Evolutionary conservation across 805 yeast genomes (phyloP).

Genomic region (Komagataella kurtzmanii): DNA sequence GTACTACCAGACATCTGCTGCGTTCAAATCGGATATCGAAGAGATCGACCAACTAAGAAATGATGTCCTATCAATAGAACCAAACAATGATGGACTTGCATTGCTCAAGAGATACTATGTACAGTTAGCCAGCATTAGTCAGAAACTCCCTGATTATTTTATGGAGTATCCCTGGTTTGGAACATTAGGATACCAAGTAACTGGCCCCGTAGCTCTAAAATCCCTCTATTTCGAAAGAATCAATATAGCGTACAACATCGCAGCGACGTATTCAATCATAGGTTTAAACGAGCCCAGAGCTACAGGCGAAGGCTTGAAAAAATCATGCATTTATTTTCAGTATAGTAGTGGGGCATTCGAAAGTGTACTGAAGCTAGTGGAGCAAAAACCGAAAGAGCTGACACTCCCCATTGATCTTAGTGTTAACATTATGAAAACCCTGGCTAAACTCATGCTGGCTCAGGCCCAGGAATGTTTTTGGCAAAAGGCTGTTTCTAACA

Average conservation of each 20-base stretch:
- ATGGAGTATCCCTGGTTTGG: slow-evolving; percentile 63
- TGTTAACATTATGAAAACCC: slow-evolving; percentile 30
- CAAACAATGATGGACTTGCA: slow-evolving; percentile 20
- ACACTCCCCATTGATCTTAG: slow-evolving; percentile 32
- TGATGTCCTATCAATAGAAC: slow-evolving; percentile 15
- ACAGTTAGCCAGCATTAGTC: slow-evolving; percentile 26
- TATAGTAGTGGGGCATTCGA: slow-evolving; percentile 57
- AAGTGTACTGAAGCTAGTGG: slow-evolving; percentile 11
- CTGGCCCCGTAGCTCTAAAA: slow-evolving; percentile 28
- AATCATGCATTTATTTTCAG: slow-evolving; percentile 54
- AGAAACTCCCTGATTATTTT: slow-evolving; percentile 53
- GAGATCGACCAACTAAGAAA: slow-evolving; percentile 30
- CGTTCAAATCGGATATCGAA: slow-evolving; percentile 18
- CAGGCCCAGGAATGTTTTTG: slow-evolving; percentile 85
- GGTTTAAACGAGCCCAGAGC: slow-evolving; percentile 33
- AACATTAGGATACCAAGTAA: slow-evolving; percentile 42
- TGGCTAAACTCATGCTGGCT: slow-evolving; percentile 48
- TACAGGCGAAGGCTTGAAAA: slow-evolving; percentile 42
- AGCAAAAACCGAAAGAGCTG: slow-evolving; percentile 10
- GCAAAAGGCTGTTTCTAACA: slow-evolving; percentile 47
- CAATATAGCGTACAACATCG: slow-evolving; percentile 59
- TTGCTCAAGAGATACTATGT: slow-evolving; percentile 31
- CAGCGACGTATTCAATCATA: slow-evolving; percentile 42
- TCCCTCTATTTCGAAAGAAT: slow-evolving; percentile 47
- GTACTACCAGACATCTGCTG: slow-evolving; percentile 20